phyloP scores from a whole-genome alignment of 208 protist genomes.

The Novymonas esmeraldas region DNA sequence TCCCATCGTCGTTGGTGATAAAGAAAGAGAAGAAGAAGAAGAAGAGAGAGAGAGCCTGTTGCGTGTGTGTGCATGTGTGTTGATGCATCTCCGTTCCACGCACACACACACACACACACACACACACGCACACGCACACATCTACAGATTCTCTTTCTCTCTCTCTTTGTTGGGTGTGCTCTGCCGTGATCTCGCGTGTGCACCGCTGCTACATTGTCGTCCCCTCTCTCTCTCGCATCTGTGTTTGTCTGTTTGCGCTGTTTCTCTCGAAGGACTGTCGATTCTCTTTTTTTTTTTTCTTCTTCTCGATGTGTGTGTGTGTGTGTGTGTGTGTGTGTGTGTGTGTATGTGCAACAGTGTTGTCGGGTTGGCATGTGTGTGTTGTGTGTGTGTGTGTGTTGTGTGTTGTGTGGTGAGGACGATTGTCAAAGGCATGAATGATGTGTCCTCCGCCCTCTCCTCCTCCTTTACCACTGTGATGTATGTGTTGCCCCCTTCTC shows the following conservation, averaged over 20 bases:
- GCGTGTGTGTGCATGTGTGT: background rate
- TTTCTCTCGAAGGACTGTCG: too few relatives aligned
- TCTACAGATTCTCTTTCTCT: background rate
- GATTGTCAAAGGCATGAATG: too few relatives aligned
- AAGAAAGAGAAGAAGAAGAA: too few relatives aligned
- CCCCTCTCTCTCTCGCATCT: background rate
- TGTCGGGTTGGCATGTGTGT: background rate
- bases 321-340: background rate
- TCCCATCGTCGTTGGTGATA: too few relatives aligned
- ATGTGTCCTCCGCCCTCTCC: too few relatives aligned
- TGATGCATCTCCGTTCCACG: background rate
- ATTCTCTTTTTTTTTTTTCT: background rate
- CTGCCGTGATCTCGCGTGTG: background rate
- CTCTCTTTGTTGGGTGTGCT: background rate
- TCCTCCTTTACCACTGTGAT: too few relatives aligned
- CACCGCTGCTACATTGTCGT: background rate
- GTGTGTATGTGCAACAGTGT: background rate
- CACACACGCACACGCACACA: background rate
- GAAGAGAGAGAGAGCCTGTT: too few relatives aligned
- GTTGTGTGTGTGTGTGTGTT: background rate
- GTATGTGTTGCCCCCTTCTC: too few relatives aligned
- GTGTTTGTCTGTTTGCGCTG: too few relatives aligned
- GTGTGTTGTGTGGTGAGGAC: background rate
- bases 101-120: background rate
- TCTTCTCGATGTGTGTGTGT: background rate